Conservation (phyloP, 108 stramenopile genomes). For the Cyclostephanos invisitatus region DNA sequence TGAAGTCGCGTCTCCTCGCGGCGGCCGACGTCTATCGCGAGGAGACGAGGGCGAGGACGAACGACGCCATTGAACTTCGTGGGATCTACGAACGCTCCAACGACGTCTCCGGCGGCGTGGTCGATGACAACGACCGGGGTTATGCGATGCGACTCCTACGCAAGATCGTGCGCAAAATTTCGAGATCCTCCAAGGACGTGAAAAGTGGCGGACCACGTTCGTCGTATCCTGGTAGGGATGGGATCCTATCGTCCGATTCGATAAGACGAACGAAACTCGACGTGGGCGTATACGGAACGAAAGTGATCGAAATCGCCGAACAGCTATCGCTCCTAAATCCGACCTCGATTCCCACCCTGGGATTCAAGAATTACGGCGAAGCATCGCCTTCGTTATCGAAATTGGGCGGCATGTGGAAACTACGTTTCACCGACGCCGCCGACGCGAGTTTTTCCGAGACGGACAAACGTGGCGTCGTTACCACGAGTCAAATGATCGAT, state of each 20-base stretch:
- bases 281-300: constrained; percentile 25
- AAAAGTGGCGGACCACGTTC: background rate
- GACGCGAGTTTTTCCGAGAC: constrained; percentile 39
- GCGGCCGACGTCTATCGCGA: constrained; percentile 6
- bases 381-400: constrained; percentile 22
- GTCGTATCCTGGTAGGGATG: background rate
- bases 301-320: constrained; percentile 39
- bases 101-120: background rate
- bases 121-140: constrained; percentile 1
- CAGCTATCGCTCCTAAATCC: constrained; percentile 44
- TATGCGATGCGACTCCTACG: constrained; percentile 18
- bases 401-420: constrained; percentile 41
- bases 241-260: constrained; percentile 31
- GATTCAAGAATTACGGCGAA: constrained; percentile 33
- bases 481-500: constrained; percentile 40
- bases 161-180: constrained; percentile 32
- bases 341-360: constrained; percentile 35
- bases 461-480: constrained; percentile 20
- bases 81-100: background rate
- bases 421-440: constrained; percentile 47
- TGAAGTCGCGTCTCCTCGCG: constrained; percentile 5
- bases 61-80: background rate
- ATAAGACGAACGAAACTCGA: constrained; percentile 28
- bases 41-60: background rate
- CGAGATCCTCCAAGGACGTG: constrained; percentile 5